These are phyloP conservation scores for Elsinoe arachidis DNA, from an alignment of 2,329 filamentous ascomycete genomes.

Conservation along the genomic window DNA sequence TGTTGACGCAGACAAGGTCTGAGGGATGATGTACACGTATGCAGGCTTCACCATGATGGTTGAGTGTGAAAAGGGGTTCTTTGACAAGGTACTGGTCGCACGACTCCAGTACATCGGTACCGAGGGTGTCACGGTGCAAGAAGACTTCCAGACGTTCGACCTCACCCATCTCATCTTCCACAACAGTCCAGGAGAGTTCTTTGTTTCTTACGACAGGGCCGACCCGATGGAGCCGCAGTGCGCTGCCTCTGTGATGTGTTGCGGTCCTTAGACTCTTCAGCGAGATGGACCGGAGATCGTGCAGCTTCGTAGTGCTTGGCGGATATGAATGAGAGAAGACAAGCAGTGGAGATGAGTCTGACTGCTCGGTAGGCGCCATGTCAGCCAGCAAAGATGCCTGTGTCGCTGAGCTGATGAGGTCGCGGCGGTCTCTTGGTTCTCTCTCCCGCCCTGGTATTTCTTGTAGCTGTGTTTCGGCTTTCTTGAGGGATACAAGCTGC, in stretches of 20 bases:
- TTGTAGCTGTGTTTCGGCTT: not conserved
- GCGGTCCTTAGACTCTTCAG: constrained; percentile 17
- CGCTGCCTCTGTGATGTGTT: constrained; percentile 18
- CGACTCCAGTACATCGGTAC: constrained; percentile 28
- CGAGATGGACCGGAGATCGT: constrained; percentile 14
- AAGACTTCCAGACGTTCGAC: constrained; percentile 21
- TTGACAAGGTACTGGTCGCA: constrained; percentile 21
- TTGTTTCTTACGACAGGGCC: constrained; percentile 18
- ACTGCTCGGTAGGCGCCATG: not conserved
- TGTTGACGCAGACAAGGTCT: constrained; percentile 17
- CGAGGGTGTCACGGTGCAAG: constrained; percentile 27
- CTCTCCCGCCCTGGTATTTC: not conserved
- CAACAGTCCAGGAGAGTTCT: constrained; percentile 23
- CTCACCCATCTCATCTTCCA: constrained; percentile 23
- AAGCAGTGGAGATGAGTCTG: not conserved
- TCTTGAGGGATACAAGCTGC: not conserved
- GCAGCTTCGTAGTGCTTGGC: constrained; percentile 9
- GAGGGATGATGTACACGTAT: constrained; percentile 25
- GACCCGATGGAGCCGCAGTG: constrained; percentile 19
- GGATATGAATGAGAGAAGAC: not conserved
- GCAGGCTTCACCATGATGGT: constrained; percentile 22
- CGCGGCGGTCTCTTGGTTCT: not conserved
- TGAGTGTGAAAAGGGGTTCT: constrained; percentile 26
- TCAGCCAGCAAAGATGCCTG: not conserved
- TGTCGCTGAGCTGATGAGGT: not conserved